Conservation (phyloP, 768 basidiomycete genomes). For the Tephrocybe sp. region DNA sequence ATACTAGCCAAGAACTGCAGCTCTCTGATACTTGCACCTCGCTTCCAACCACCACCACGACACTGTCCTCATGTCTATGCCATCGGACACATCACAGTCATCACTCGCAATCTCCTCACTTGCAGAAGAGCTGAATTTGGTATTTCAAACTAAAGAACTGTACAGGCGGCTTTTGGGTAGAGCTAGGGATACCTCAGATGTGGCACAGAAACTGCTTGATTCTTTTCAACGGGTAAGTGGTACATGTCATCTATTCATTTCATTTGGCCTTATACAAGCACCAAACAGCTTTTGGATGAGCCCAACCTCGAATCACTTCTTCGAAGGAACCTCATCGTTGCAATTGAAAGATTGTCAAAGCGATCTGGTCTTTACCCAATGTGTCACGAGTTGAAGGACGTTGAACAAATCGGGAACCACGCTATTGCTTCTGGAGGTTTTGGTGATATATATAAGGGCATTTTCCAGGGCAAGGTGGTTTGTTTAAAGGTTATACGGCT, state of each 20-base stretch:
- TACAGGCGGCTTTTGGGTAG: background rate
- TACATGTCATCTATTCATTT: no score
- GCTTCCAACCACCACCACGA: no score
- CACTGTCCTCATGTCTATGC: no score
- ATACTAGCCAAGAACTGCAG: no score
- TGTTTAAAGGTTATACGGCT: background rate
- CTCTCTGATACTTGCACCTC: no score
- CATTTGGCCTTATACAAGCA: background rate
- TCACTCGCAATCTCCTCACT: no score
- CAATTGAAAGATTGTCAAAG: background rate
- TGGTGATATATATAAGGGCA: constrained; percentile 1
- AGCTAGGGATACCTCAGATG: background rate
- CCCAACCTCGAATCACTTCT: background rate
- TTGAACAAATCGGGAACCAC: background rate
- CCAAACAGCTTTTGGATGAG: background rate
- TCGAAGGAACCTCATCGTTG: background rate
- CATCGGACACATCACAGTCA: no score
- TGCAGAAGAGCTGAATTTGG: no score
- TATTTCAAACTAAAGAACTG: no score
- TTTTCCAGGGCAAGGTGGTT: background rate
- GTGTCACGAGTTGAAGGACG: background rate
- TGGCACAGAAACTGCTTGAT: background rate
- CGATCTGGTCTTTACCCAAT: background rate
- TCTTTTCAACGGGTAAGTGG: background rate
- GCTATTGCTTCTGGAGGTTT: background rate